Evolutionary conservation across 2,329 filamentous ascomycete genomes (phyloP), one percentile per base, ranked within the genome.

Genomic region (Alternaria triticina): DNA sequence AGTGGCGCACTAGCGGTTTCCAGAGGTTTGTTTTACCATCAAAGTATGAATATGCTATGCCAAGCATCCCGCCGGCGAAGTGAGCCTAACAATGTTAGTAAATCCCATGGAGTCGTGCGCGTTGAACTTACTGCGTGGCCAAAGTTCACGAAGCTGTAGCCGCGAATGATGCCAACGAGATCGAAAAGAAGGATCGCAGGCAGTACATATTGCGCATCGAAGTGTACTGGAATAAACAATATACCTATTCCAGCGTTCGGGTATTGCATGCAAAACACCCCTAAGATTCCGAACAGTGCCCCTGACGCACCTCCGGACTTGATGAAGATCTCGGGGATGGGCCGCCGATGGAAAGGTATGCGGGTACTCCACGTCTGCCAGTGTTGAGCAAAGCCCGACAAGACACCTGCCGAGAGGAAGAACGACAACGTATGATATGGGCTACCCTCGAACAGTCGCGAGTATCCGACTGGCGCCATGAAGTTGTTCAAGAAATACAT

Each of bases 151-250:
- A 73, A 73, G 1, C 59, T 70, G 51, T 71, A 76, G 2, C 74
- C 75, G 7, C 71, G 67, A 12, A 77, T 60, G 58, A 78, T 70
- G 17, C 77, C 77, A 43, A 74, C 58, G 22, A 77, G 57, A 64
- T 79, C 77, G 47, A 79, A 78, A 17, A 72, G 59, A 73, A 79
- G 75, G n/a, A 79, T 56, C 7, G 64, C 64, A 9, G 75, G 69
- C 27, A 79, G 61, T 23, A 77, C 73, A 33, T 72, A 71, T 45
- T 74, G 70, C 10, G 77, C 77, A 10, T 77, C 75, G 6, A 78
- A 69, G 10, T 64, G 54, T 15, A 75, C 64, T 2, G 77, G 77
- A 5, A 79, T n/a, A 40, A 79, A 76, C 13, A 79, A 58, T 40
- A 79, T 71, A 1, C 76, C 76, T 4, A 79, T 58, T 8, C 70